Percentiles rank a stretch among this genome's conserved stretches.
These are phyloP conservation scores for Epichloe bromicola DNA, from an alignment of 2,329 filamentous ascomycete species.

Conservation along the genomic window DNA sequence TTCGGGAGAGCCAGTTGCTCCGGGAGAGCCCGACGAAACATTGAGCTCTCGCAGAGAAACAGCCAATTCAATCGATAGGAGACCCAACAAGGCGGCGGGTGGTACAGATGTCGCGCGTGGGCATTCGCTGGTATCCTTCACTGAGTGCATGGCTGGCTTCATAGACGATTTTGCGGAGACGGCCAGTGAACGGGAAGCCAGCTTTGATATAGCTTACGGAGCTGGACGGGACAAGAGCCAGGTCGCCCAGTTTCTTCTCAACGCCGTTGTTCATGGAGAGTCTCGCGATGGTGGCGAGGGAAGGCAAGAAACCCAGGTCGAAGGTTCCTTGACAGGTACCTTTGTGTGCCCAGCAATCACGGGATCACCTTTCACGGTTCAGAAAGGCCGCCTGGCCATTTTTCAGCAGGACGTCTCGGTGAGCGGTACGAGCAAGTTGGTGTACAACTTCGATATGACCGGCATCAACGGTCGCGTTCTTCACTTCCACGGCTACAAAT, in stretches of 20 bases:
- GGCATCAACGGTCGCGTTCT: constrained; percentile 38
- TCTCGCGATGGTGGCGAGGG: not conserved
- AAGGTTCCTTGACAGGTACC: constrained; percentile 39
- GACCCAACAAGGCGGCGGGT: too few species aligned
- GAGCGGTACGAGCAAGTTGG: constrained; percentile 44
- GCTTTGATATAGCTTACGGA: constrained; percentile 39
- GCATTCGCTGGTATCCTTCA: constrained; percentile 35
- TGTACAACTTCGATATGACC: constrained; percentile 49
- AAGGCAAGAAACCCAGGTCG: constrained; percentile 21
- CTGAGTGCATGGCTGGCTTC: constrained; percentile 51
- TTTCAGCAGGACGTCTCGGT: constrained; percentile 40
- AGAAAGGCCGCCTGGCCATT: constrained; percentile 42
- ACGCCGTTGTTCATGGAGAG: constrained; percentile 31
- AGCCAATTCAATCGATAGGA: too few species aligned
- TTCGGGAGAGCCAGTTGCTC: too few species aligned
- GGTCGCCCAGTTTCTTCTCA: constrained; percentile 45
- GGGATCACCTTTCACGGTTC: constrained; percentile 48
- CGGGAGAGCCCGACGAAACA: too few species aligned
- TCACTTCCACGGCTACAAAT: constrained; percentile 50
- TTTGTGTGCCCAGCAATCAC: constrained; percentile 26
- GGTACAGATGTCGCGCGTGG: not conserved
- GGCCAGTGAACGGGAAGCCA: constrained; percentile 31
- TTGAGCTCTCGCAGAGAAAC: too few species aligned
- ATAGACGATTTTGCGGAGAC: constrained; percentile 34
- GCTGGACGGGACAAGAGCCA: constrained; percentile 41